phyloP scores from a whole-genome alignment of 2,329 filamentous ascomycete species.

The Byssothecium circinans region DNA sequence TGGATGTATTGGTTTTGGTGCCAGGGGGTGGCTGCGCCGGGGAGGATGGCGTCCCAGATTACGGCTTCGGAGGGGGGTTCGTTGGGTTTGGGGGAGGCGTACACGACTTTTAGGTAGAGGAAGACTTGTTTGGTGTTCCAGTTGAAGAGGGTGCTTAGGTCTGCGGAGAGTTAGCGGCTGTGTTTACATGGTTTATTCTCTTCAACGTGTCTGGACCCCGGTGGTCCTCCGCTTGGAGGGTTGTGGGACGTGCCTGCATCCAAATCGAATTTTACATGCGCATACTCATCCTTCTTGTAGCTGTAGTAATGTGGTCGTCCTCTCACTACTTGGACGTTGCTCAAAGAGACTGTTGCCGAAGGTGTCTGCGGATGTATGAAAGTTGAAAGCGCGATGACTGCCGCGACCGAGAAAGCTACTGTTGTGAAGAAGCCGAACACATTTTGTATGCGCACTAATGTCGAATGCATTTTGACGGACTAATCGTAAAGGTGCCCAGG shows the following conservation, averaged over 20 bases:
- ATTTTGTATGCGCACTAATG: conserved; percentile 81
- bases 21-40: conserved; percentile 63
- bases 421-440: conserved; percentile 98
- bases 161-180: conserved; percentile 46
- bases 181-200: no score
- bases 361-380: conserved; percentile 70
- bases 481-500: conserved; percentile 15
- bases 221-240: neutral
- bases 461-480: conserved; percentile 95
- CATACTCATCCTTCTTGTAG: conserved; percentile 91
- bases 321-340: conserved; percentile 84
- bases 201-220: neutral
- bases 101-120: conserved; percentile 86
- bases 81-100: conserved; percentile 51
- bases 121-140: conserved; percentile 99
- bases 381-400: conserved; percentile 79
- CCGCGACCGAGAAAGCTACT: conserved; percentile 79
- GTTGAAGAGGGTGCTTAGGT: conserved; percentile 89
- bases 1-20: conserved; percentile 56
- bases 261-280: conserved; percentile 88
- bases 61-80: conserved; percentile 65
- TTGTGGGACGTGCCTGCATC: conserved; percentile 62
- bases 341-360: conserved; percentile 63
- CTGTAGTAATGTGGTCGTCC: conserved; percentile 97
- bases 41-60: conserved; percentile 96